Evolutionary conservation across 306 rosid genomes (phyloP).

Genomic region (Rubus idaeus): DNA sequence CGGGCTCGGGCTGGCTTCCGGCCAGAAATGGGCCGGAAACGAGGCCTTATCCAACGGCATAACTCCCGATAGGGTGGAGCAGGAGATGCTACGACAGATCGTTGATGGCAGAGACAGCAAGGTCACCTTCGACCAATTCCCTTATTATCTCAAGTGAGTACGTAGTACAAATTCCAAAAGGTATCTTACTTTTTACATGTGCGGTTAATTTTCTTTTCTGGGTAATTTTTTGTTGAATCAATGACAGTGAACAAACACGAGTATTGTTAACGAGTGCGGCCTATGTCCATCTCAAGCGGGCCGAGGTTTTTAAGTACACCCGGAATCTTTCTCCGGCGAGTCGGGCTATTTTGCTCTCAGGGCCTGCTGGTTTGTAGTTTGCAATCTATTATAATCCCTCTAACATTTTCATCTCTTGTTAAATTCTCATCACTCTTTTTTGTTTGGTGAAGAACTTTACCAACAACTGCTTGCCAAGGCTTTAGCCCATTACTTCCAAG

Average conservation of each 20-base stretch:
- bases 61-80: slow-evolving; percentile 58
- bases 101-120: slow-evolving; percentile 74
- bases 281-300: slow-evolving; percentile 84
- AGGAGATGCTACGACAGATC: slow-evolving; percentile 57
- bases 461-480: slow-evolving; percentile 98
- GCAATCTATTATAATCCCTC: not conserved
- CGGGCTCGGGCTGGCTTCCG: slow-evolving; percentile 80
- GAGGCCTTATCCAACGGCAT: slow-evolving; percentile 25
- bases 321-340: slow-evolving; percentile 98
- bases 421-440: slow-evolving; percentile 6
- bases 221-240: not conserved
- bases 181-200: too few species aligned
- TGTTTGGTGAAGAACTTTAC: slow-evolving; percentile 57
- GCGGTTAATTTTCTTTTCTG: too few species aligned
- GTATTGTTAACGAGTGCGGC: slow-evolving; percentile 92
- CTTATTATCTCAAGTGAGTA: slow-evolving; percentile 73
- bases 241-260: slow-evolving; percentile 79
- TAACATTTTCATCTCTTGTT: not conserved
- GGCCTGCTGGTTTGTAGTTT: slow-evolving; percentile 72
- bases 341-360: slow-evolving; percentile 87
- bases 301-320: slow-evolving; percentile 77
- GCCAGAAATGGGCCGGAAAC: slow-evolving; percentile 57
- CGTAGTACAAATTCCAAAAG: too few species aligned
- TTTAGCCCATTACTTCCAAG: slow-evolving; percentile 90
- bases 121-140: slow-evolving; percentile 77